These are phyloP conservation scores for Sarocladium brachiariae DNA, from an alignment of 2,329 filamentous ascomycete species.

Conservation along the genomic window DNA sequence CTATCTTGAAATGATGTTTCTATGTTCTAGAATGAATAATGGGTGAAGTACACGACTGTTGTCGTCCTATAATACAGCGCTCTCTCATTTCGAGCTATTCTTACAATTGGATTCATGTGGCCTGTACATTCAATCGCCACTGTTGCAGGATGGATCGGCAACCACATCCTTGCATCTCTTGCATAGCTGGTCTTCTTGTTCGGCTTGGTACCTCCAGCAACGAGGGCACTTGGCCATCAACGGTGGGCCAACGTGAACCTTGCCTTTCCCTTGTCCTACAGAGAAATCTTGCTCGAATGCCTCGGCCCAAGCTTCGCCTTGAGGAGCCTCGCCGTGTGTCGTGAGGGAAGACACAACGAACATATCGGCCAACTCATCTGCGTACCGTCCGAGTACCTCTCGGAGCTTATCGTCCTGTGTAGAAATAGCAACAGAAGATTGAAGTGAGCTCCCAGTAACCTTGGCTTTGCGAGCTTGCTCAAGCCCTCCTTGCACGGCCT, in stretches of 20 bases:
- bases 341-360: constrained; percentile 64
- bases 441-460: constrained; percentile 71
- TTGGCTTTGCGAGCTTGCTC: constrained; percentile 68
- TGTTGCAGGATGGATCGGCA: background rate
- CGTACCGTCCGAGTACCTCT: constrained; percentile 31
- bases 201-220: constrained; percentile 83
- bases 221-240: constrained; percentile 66
- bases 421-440: constrained; percentile 60
- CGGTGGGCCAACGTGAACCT: constrained; percentile 42
- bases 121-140: constrained; percentile 7
- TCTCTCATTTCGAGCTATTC: constrained; percentile 1
- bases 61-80: background rate
- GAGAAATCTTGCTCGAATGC: constrained; percentile 35
- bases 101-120: background rate
- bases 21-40: background rate
- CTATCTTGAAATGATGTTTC: no score
- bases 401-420: constrained; percentile 12
- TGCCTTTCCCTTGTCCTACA: constrained; percentile 28
- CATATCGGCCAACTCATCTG: constrained; percentile 51
- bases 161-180: constrained; percentile 65
- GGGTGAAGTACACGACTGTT: background rate
- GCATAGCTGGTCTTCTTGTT: constrained; percentile 61
- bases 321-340: constrained; percentile 30
- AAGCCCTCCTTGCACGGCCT: constrained; percentile 66
- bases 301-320: constrained; percentile 27